phyloP scores from a whole-genome alignment of 805 yeast species.

The Lachancea meyersii region DNA sequence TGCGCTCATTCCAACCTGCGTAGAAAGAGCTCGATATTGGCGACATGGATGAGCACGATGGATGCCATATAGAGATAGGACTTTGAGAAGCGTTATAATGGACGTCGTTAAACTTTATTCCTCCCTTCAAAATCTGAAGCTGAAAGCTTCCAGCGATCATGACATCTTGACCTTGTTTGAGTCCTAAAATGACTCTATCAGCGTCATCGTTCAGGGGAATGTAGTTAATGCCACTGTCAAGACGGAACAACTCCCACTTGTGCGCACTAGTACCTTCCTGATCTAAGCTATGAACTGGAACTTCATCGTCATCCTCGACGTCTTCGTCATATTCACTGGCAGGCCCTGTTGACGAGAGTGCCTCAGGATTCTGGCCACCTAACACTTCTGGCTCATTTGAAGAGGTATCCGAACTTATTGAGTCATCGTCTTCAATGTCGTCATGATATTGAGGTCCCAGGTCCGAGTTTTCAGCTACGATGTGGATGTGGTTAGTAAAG shows the following conservation, averaged over 20 bases:
- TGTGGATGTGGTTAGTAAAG: background rate
- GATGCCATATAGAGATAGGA: slow-evolving; percentile 24
- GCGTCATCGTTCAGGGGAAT: slow-evolving; percentile 10
- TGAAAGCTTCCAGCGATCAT: slow-evolving; percentile 26
- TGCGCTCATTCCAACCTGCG: slow-evolving; percentile 31
- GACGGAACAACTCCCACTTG: slow-evolving; percentile 3
- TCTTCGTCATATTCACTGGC: slow-evolving; percentile 6
- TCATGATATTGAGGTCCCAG: slow-evolving; percentile 4
- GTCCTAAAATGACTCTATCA: slow-evolving; percentile 17
- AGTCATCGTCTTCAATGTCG: slow-evolving; percentile 2
- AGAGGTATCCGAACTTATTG: background rate
- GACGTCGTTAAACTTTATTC: slow-evolving; percentile 26
- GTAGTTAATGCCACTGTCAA: background rate
- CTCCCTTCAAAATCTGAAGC: slow-evolving; percentile 30
- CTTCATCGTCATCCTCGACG: background rate
- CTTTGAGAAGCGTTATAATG: slow-evolving; percentile 28
- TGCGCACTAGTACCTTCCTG: background rate
- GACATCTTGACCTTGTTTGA: slow-evolving; percentile 21
- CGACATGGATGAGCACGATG: slow-evolving; percentile 26
- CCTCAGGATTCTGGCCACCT: background rate
- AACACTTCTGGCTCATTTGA: background rate
- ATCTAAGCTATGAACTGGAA: background rate
- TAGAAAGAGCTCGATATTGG: slow-evolving; percentile 25
- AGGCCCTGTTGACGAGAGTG: background rate
- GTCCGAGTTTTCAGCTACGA: background rate